phyloP scores from a whole-genome alignment of 2,329 filamentous ascomycete genomes.

The Pseudopithomyces maydicus region DNA sequence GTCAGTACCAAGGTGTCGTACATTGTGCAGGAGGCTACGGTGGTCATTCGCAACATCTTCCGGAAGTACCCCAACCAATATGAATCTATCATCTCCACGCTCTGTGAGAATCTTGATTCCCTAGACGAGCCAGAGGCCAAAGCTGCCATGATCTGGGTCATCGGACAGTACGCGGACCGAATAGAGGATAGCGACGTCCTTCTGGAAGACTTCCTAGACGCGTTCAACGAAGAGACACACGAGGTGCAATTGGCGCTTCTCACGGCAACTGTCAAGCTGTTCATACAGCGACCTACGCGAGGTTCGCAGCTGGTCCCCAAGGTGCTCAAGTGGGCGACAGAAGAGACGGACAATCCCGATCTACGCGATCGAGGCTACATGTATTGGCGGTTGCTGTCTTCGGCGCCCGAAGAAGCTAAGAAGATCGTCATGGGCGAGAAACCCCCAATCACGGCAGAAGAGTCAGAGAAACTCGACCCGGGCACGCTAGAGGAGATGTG shows the following conservation, averaged over 20 bases:
- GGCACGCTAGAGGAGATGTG: slow-evolving; percentile 95
- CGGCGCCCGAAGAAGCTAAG: slow-evolving; percentile 85
- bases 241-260: slow-evolving; percentile 94
- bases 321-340: slow-evolving; percentile 97
- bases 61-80: slow-evolving; percentile 99
- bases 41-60: slow-evolving; percentile 99
- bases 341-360: slow-evolving; percentile 99
- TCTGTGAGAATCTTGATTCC: slow-evolving; percentile 95
- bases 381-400: slow-evolving; percentile 97
- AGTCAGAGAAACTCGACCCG: slow-evolving; percentile 91
- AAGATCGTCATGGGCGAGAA: slow-evolving; percentile 96
- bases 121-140: slow-evolving; percentile 97
- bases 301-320: slow-evolving; percentile 91
- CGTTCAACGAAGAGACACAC: slow-evolving; percentile 91
- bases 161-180: slow-evolving; percentile 94
- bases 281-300: slow-evolving; percentile 95
- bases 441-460: slow-evolving; percentile 85
- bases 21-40: slow-evolving; percentile 97
- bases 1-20: slow-evolving; percentile 98
- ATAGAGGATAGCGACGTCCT: slow-evolving; percentile 96
- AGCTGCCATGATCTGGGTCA: slow-evolving; percentile 99
- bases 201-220: slow-evolving; percentile 92
- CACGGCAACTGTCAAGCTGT: slow-evolving; percentile 95
- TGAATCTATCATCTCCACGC: slow-evolving; percentile 92
- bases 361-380: slow-evolving; percentile 95